Evolutionary conservation across 352 stramenopile genomes (phyloP).

Genomic region (Globisporangium yorkense): DNA sequence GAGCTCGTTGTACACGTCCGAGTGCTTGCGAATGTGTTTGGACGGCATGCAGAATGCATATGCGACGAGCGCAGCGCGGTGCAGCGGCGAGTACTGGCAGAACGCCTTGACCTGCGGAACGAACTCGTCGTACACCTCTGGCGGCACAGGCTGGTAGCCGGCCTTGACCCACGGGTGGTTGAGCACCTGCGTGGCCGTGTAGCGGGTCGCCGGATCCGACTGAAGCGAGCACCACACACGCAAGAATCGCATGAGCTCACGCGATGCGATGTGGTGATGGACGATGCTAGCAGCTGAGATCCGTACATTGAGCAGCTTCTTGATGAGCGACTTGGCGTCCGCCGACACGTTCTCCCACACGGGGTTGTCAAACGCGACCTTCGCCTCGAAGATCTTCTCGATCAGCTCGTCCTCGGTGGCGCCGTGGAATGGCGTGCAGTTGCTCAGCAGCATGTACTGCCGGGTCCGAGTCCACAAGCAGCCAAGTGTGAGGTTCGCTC

Average conservation of each 20-base stretch:
- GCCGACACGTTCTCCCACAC: constrained; percentile 51
- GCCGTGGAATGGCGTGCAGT: constrained; percentile 62
- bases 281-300: neutral
- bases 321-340: constrained; percentile 66
- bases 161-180: constrained; percentile 72
- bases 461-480: neutral
- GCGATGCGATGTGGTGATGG: neutral
- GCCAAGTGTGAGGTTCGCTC: neutral
- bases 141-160: constrained; percentile 23
- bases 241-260: neutral
- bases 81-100: constrained; percentile 57
- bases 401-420: constrained; percentile 66
- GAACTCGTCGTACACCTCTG: constrained; percentile 56
- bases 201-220: constrained; percentile 41
- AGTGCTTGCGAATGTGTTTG: constrained; percentile 38
- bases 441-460: constrained; percentile 82
- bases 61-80: constrained; percentile 54
- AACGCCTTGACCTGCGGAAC: constrained; percentile 59
- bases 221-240: constrained; percentile 7
- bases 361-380: constrained; percentile 42
- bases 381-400: constrained; percentile 65
- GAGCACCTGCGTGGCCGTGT: constrained; percentile 59
- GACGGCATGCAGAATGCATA: constrained; percentile 72
- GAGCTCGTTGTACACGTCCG: constrained; percentile 74
- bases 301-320: constrained; percentile 64